Conservation (phyloP, 768 basidiomycete species). For the Tulasnella sp. region DNA sequence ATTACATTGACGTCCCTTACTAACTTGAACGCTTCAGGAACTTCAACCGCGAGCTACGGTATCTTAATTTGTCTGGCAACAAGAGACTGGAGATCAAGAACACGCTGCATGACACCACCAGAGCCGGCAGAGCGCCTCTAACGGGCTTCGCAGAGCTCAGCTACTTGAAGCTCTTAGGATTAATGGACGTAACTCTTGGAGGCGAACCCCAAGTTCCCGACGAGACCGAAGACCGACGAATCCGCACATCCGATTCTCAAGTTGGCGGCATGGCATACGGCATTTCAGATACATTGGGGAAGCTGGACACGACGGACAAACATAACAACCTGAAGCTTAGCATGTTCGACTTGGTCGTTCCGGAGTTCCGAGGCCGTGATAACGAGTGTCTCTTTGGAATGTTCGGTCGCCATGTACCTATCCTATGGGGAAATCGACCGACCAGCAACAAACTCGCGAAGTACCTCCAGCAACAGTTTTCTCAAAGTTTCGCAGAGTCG, state of each 20-base stretch:
- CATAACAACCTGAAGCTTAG: slow-evolving; percentile 83
- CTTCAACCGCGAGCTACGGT: slow-evolving; percentile 89
- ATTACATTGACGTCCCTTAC: neutral
- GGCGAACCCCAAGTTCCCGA: slow-evolving; percentile 59
- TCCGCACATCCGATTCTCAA: slow-evolving; percentile 86
- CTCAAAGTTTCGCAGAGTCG: slow-evolving; percentile 62
- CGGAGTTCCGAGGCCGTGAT: slow-evolving; percentile 73
- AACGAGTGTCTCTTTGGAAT: slow-evolving; percentile 93
- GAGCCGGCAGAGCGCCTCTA: slow-evolving; percentile 45
- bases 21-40: slow-evolving; percentile 62
- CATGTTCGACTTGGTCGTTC: slow-evolving; percentile 91
- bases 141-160: slow-evolving; percentile 88
- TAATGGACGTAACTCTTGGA: slow-evolving; percentile 93
- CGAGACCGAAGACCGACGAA: slow-evolving; percentile 78
- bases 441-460: slow-evolving; percentile 72
- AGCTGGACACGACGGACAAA: slow-evolving; percentile 57
- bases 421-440: slow-evolving; percentile 45
- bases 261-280: slow-evolving; percentile 94
- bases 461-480: slow-evolving; percentile 81
- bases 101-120: slow-evolving; percentile 30
- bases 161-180: slow-evolving; percentile 85
- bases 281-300: slow-evolving; percentile 88
- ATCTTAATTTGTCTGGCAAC: slow-evolving; percentile 97
- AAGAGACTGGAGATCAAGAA: slow-evolving; percentile 91
- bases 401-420: slow-evolving; percentile 79